These are phyloP conservation scores for Pleurozium schreberi DNA, from an alignment of 225 moss, liverwort and hornwort genomes.

Conservation along the genomic window DNA sequence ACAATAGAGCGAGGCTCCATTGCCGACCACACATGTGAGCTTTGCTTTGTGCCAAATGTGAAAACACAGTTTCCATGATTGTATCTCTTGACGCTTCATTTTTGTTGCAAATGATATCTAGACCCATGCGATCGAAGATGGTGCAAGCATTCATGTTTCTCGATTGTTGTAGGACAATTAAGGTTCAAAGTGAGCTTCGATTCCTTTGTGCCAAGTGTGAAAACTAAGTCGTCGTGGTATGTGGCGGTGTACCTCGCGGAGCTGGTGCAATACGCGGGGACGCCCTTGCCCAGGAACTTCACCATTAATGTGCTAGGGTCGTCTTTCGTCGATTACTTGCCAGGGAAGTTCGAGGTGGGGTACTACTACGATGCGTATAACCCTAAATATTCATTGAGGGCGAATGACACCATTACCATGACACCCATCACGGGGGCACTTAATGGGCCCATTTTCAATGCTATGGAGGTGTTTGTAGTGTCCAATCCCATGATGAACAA, in stretches of 20 bases:
- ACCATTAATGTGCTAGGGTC: not conserved
- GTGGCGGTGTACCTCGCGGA: not conserved
- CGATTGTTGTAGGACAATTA: no score
- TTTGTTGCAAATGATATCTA: not conserved
- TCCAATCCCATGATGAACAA: not conserved
- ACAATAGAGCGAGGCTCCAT: not conserved
- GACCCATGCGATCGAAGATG: not conserved
- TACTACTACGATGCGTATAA: not conserved
- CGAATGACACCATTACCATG: not conserved
- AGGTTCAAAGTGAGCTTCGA: not conserved
- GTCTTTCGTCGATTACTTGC: rapidly evolving
- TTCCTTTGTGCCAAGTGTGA: not conserved
- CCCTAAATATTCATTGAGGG: rapidly evolving
- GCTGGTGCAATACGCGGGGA: not conserved
- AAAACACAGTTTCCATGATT: not conserved
- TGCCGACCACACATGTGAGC: not conserved
- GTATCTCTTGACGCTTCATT: not conserved
- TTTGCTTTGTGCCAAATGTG: not conserved
- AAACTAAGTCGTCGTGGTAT: not conserved
- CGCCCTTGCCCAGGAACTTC: not conserved
- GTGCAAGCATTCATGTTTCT: not conserved
- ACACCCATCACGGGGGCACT: not conserved
- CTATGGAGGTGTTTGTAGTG: not conserved
- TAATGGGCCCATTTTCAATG: not conserved
- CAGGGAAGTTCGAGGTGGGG: not conserved